Base-by-base conservation (phyloP, 495 filamentous ascomycete genomes). In the Pseudomonodictys pantanalensis region DNA sequence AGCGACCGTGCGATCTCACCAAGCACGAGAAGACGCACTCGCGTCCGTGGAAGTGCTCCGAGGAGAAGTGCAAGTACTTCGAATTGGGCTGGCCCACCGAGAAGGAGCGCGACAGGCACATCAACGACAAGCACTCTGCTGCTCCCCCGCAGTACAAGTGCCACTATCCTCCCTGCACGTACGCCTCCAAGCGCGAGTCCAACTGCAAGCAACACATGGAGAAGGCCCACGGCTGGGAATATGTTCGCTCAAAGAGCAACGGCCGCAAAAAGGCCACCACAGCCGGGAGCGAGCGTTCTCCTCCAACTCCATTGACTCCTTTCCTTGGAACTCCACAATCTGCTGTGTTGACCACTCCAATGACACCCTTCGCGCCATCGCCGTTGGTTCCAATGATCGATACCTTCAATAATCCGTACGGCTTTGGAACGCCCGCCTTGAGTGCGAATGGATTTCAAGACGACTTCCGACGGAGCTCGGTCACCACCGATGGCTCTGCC, bases 141-240 rank as follows among this genome's bases (percentile, higher is more conserved):
- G 78, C 80, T 29, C 90, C 93, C 3, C 75, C 80, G 12, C 79
- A 91, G 76, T 96, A 80, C 72, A 82, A 86, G 68, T 98, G 93
- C 75, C 73, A 81, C n/a, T 97, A 83, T 73, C 77, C 83, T 60
- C 87, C 88, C 18, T 98, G 93, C 80, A 82, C 87, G 0, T 98
- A 97, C 75, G 84, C 89, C 66, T 96, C 91, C 41, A 97, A 96
- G 78, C 86, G 93, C 25, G 88, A 96, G 76, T 93, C 88, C 72
- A 98, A 98, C 75, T 95, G 91, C 83, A 97, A 97, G 73, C 93
- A 98, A 73, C 93, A 98, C 74, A 98, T 98, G 93, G 93, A 98
- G 77, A 98, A 97, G 72, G 86, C 91, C 0, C 93, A 98, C 67
- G 85, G 85, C 41, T 97, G 90, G 85, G 77, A 79, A 3, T 98